Base-by-base conservation (phyloP, 805 yeast genomes). In the Saccharomycopsis babjevae region DNA sequence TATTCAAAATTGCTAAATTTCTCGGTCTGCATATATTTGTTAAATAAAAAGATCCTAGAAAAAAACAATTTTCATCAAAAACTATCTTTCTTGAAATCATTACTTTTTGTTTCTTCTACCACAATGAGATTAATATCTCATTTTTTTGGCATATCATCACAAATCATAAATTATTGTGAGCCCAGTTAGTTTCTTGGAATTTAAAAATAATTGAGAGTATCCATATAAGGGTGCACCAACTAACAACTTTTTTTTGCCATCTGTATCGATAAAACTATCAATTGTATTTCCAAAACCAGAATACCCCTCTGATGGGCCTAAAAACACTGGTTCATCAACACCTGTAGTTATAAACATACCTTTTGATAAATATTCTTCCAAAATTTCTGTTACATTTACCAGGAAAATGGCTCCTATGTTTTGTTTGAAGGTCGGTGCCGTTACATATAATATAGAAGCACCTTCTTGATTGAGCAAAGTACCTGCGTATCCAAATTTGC, bases 221-320 rank as follows among this genome's bases (percentile, higher is more conserved):
- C 77, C 76, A 59, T 60, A 73, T 25, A 67, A 68, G 7, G 77
- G 74, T 65, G 75, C 72, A 3, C 81, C 79, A 16, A 78, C 71
- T 1, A 76, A 66, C 56, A 80, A 34, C 52, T 32, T 25, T 5
- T 22, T 30, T 10, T 34, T 18, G 28, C 54, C 58, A 5, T 40
- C 54, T 6, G 22, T 50, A 34, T 42, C 50, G 20, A n/a, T 43
- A 52, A 28, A 56, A 38, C 57, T 50, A 13, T 15, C 22, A 55
- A 59, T n/a, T 13, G 58, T 15, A 15, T 58, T 55, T 13, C 61
- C 63, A 50, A 61, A 50, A 10, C 64, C 64, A 16, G 39, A 11
- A 25, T 61, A 61, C 11, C 28, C 30, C 7, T 50, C 62, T 30
- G 46, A 55, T 11, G 32, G 32, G 0, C 28, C 52, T 18, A 43